A percentile compares a stretch with the other conserved stretches of the same genome.
Evolutionary conservation across 225 moss, liverwort and hornwort genomes (phyloP).

Genomic region (Asterella californica): DNA sequence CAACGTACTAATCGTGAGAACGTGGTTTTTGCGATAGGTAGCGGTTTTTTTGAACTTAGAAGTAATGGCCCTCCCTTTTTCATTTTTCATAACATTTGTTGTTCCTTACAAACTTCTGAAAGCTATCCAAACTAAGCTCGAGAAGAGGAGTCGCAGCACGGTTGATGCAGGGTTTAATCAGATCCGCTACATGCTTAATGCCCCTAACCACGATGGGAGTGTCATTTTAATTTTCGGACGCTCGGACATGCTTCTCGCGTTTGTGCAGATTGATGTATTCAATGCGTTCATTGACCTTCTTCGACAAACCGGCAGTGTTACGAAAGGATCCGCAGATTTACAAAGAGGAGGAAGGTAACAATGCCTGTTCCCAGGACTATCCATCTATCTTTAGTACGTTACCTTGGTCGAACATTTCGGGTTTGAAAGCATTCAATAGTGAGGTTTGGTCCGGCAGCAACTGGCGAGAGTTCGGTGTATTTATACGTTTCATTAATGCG

Average conservation of each 20-base stretch:
- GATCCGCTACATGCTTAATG: neutral
- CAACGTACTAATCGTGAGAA: neutral
- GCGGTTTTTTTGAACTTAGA: neutral
- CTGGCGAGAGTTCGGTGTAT: neutral
- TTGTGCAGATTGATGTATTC: constrained; percentile 88
- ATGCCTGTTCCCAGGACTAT: neutral
- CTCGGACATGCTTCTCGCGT: neutral
- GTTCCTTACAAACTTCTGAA: no score
- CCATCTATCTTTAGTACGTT: no score
- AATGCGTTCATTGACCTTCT: constrained; percentile 98
- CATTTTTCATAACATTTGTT: neutral
- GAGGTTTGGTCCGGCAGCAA: neutral
- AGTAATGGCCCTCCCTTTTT: neutral
- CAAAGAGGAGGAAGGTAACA: constrained; percentile 60
- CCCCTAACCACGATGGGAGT: neutral
- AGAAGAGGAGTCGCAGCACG: no score
- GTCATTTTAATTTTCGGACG: neutral
- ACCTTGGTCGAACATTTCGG: neutral
- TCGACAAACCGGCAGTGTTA: constrained; percentile 93
- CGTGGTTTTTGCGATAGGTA: neutral
- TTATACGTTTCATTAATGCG: neutral
- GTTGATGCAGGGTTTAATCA: neutral
- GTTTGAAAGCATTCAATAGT: neutral
- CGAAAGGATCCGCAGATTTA: constrained; percentile 82
- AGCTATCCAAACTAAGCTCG: no score